phyloP scores from a whole-genome alignment of 768 basidiomycete species.

The Lactarius sp. region DNA sequence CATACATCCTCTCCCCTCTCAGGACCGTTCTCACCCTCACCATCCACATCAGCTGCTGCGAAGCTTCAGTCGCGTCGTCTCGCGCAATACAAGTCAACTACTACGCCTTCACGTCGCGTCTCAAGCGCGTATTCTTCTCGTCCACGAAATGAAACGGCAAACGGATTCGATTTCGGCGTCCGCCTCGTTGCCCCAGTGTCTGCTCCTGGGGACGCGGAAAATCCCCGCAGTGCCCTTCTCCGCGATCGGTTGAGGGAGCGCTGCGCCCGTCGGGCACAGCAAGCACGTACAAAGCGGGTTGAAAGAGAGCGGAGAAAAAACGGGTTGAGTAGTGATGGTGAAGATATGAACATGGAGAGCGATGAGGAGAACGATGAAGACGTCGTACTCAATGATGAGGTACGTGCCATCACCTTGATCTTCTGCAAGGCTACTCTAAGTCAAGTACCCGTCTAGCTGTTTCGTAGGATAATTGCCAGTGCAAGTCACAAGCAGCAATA shows the following conservation, averaged over 20 bases:
- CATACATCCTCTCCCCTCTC: conserved; percentile 23
- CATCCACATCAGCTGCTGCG: conserved; percentile 6
- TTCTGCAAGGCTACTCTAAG: neutral
- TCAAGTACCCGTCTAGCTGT: conserved; percentile 43
- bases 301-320: conserved; percentile 12
- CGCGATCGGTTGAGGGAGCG: conserved; percentile 28
- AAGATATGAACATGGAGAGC: conserved; percentile 24
- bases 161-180: neutral
- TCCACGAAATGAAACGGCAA: neutral
- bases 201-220: conserved; percentile 4
- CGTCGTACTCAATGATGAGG: conserved; percentile 28
- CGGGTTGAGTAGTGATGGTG: conserved; percentile 27
- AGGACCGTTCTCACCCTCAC: conserved; percentile 18
- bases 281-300: conserved; percentile 25
- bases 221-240: conserved; percentile 24
- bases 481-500: conserved; percentile 46
- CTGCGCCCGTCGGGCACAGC: conserved; percentile 26
- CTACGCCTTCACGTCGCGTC: conserved; percentile 17
- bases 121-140: conserved; percentile 21
- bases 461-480: conserved; percentile 58
- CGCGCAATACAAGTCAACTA: conserved; percentile 23
- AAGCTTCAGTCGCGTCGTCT: conserved; percentile 23
- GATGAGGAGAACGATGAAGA: conserved; percentile 23
- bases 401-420: neutral
- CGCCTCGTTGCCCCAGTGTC: neutral